Conservation (phyloP, 805 yeast species). For the Pichia thaimueangensis region DNA sequence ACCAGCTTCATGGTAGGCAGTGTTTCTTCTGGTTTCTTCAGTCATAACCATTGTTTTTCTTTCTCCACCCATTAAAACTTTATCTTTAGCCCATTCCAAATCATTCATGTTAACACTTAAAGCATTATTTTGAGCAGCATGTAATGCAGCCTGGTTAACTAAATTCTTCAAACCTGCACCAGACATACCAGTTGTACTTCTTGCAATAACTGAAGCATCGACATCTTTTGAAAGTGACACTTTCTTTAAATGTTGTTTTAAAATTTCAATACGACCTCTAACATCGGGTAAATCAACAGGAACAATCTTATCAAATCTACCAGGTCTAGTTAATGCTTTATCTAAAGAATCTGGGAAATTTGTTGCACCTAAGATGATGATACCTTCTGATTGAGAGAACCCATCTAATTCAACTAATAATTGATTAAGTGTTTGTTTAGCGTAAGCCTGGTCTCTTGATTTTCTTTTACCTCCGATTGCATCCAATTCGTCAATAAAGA, state of each 20-base stretch:
- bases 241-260: constrained; percentile 85
- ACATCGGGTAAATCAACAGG: constrained; percentile 96
- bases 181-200: constrained; percentile 97
- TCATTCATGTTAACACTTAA: constrained; percentile 84
- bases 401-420: constrained; percentile 95
- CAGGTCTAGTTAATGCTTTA: constrained; percentile 96
- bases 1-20: constrained; percentile 99
- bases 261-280: constrained; percentile 90
- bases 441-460: constrained; percentile 96
- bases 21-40: constrained; percentile 85
- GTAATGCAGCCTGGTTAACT: constrained; percentile 96
- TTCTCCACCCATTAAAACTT: constrained; percentile 96
- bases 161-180: constrained; percentile 96
- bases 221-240: constrained; percentile 81
- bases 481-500: constrained; percentile 95
- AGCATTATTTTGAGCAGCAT: constrained; percentile 91
- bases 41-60: constrained; percentile 96
- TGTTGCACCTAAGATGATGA: constrained; percentile 95
- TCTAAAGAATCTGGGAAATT: constrained; percentile 96
- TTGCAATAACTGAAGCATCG: constrained; percentile 83
- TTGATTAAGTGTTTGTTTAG: constrained; percentile 95
- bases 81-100: constrained; percentile 99
- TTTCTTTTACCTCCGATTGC: constrained; percentile 98
- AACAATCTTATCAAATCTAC: constrained; percentile 94
- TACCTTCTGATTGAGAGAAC: constrained; percentile 84